phyloP scores from a whole-genome alignment of 2,329 filamentous ascomycete genomes.

The Aureobasidium pullulans region DNA sequence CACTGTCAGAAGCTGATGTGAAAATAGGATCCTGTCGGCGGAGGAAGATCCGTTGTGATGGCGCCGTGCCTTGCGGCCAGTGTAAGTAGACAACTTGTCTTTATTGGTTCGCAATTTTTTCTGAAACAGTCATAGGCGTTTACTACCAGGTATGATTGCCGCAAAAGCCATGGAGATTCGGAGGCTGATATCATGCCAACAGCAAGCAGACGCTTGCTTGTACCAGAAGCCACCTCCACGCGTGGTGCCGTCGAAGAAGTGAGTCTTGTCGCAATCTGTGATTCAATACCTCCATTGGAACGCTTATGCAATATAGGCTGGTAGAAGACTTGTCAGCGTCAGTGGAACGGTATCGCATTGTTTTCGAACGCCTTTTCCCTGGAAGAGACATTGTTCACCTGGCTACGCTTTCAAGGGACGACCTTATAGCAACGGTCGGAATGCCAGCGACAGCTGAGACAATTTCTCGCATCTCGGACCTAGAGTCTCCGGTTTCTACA shows the following conservation, averaged over 20 bases:
- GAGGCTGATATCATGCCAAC: background rate
- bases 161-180: background rate
- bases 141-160: slow-evolving; percentile 48
- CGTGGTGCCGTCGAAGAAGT: slow-evolving; percentile 64
- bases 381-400: slow-evolving; percentile 34
- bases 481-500: background rate
- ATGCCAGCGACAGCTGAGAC: background rate
- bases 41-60: slow-evolving; percentile 78
- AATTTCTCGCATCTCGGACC: background rate
- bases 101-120: background rate
- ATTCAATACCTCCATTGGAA: slow-evolving; percentile 35
- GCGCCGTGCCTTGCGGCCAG: slow-evolving; percentile 72
- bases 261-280: slow-evolving; percentile 27
- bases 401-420: slow-evolving; percentile 34
- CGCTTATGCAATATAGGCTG: slow-evolving; percentile 43
- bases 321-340: slow-evolving; percentile 47
- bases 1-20: background rate
- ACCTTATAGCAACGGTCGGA: slow-evolving; percentile 32
- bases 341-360: slow-evolving; percentile 38
- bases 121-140: background rate
- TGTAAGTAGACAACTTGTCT: slow-evolving; percentile 48
- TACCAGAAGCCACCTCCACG: slow-evolving; percentile 75
- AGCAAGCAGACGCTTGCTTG: slow-evolving; percentile 65
- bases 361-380: slow-evolving; percentile 38
- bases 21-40: slow-evolving; percentile 50